phyloP scores from a whole-genome alignment of 2,329 filamentous ascomycete genomes.

The Neonectria ditissima region DNA sequence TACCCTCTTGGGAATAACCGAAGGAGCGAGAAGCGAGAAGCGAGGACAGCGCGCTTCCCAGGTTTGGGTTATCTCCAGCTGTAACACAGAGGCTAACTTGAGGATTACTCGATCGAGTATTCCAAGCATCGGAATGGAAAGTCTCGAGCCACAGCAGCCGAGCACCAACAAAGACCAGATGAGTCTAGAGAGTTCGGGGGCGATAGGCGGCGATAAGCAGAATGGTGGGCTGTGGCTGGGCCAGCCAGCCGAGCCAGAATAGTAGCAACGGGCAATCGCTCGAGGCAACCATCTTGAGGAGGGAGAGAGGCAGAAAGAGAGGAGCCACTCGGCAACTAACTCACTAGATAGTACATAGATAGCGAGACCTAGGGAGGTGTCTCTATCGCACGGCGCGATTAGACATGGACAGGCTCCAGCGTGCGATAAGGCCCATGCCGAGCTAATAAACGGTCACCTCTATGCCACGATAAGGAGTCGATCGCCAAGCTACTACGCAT shows the following conservation, averaged over 20 bases:
- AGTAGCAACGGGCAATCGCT: constrained; percentile 6
- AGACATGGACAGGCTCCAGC: too few relatives aligned
- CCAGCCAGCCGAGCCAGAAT: too few relatives aligned
- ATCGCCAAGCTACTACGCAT: background rate
- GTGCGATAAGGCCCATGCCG: constrained; percentile 18
- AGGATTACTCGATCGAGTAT: constrained; percentile 10
- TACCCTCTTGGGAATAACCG: background rate
- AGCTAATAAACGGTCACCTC: constrained; percentile 6
- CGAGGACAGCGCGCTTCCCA: background rate
- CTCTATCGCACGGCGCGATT: constrained; percentile 20
- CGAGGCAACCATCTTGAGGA: constrained; percentile 7
- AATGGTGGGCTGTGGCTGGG: constrained; percentile 21
- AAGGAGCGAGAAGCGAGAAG: background rate
- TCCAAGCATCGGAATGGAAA: constrained; percentile 37
- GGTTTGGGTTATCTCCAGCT: background rate
- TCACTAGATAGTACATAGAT: constrained; percentile 18
- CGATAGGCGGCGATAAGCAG: constrained; percentile 15
- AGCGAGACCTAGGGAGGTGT: constrained; percentile 9
- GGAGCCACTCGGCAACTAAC: constrained; percentile 16
- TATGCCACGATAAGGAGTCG: constrained; percentile 10
- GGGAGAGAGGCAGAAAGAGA: background rate
- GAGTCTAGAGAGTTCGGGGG: constrained; percentile 28
- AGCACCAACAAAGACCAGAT: constrained; percentile 16
- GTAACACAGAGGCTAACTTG: background rate
- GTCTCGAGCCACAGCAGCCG: constrained; percentile 30